These are phyloP conservation scores for Penicillium concentricum DNA, from an alignment of 2,329 filamentous ascomycete genomes.

Conservation along the genomic window DNA sequence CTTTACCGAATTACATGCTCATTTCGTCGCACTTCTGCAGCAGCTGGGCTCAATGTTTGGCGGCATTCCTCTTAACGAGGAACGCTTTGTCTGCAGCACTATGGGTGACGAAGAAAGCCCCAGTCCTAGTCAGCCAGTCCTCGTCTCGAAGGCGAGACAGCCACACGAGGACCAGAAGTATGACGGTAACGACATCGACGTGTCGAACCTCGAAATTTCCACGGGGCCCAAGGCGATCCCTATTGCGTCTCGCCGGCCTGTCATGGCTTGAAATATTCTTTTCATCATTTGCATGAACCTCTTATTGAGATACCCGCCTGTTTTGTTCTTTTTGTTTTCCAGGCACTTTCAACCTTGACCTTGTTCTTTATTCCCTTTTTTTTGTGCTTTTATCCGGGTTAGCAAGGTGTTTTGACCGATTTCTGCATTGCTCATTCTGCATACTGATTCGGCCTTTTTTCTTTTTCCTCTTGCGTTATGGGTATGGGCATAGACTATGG, in stretches of 20 bases:
- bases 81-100: conserved; percentile 43
- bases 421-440: conserved; percentile 6
- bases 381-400: conserved; percentile 6
- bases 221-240: conserved; percentile 40
- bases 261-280: conserved; percentile 33
- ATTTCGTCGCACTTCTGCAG: conserved; percentile 53
- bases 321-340: conserved; percentile 11
- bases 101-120: conserved; percentile 31
- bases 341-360: conserved; percentile 14
- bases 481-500: conserved; percentile 26
- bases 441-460: conserved; percentile 4
- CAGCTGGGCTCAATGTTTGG: conserved; percentile 49
- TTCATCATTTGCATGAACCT: conserved; percentile 14
- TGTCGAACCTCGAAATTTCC: conserved; percentile 35
- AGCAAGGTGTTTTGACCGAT: conserved; percentile 4
- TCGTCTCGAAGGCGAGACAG: conserved; percentile 21
- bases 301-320: conserved; percentile 16
- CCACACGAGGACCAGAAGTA: conserved; percentile 22
- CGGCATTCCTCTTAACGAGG: conserved; percentile 43
- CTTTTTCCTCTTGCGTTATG: conserved; percentile 10
- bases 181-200: conserved; percentile 32
- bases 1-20: conserved; percentile 57
- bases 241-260: conserved; percentile 35
- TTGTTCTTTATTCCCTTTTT: conserved; percentile 4
- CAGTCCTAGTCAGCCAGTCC: conserved; percentile 23